Evolutionary conservation across 805 yeast species (phyloP).

Genomic region (Alloascoidea hylecoeti): DNA sequence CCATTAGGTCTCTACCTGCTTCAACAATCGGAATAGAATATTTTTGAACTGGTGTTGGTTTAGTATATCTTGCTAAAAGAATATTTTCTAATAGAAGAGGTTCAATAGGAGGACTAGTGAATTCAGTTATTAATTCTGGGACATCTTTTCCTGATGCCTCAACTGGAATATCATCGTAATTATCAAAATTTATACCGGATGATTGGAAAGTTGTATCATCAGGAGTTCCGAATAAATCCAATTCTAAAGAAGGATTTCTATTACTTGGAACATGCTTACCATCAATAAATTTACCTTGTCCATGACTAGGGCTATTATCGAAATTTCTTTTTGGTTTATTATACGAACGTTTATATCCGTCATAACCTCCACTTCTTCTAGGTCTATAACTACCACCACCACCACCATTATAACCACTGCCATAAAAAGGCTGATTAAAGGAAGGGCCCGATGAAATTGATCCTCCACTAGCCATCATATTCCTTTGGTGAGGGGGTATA

Average conservation of each 20-base stretch:
- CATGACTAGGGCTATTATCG: conserved; percentile 24
- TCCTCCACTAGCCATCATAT: conserved; percentile 10
- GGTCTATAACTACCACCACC: conserved; percentile 17
- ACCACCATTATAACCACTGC: conserved; percentile 15
- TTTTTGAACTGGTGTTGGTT: conserved; percentile 94
- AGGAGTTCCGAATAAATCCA: conserved; percentile 69
- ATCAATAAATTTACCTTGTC: conserved; percentile 73
- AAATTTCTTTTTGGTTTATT: conserved; percentile 17
- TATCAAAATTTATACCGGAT: conserved; percentile 96
- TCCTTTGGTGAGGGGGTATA: conserved; percentile 36
- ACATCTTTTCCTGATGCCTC: conserved; percentile 93
- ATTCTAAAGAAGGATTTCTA: conserved; percentile 53
- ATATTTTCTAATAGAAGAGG: conserved; percentile 76
- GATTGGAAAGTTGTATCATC: conserved; percentile 66
- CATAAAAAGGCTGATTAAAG: conserved; percentile 7
- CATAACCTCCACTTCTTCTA: conserved; percentile 16
- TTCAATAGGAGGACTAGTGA: conserved; percentile 89
- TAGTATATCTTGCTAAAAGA: conserved; percentile 75
- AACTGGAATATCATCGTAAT: conserved; percentile 96
- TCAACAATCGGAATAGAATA: conserved; percentile 89
- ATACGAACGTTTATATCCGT: conserved; percentile 17
- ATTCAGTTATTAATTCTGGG: conserved; percentile 83
- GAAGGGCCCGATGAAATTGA: conserved; percentile 10
- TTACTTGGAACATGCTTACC: conserved; percentile 83
- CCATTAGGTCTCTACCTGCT: conserved; percentile 85